Percentiles rank a stretch among this genome's conserved stretches.
These are phyloP conservation scores for Pyrenula aspistea DNA, from an alignment of 495 filamentous ascomycete genomes.

Conservation along the genomic window DNA sequence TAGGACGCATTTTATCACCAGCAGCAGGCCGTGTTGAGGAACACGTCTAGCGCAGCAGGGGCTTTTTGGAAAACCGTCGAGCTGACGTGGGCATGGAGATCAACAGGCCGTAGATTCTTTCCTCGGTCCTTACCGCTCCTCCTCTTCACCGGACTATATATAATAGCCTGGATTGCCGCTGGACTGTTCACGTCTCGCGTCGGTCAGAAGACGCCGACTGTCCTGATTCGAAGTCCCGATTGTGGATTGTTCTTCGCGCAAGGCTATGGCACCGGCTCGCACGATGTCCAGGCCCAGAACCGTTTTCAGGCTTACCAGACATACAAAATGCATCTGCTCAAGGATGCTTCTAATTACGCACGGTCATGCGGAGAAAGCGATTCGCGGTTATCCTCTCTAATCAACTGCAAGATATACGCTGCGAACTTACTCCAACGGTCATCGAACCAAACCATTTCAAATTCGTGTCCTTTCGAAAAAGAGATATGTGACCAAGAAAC, in stretches of 20 bases:
- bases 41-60: conserved; percentile 13
- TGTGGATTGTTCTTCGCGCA: conserved; percentile 3
- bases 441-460: conserved; percentile 5
- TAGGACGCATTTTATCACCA: conserved; percentile 19
- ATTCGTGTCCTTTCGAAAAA: conserved; percentile 15
- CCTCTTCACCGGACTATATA: conserved; percentile 15
- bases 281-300: background rate
- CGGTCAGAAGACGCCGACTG: conserved; percentile 15
- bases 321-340: conserved; percentile 1
- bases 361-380: conserved; percentile 14
- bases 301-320: background rate
- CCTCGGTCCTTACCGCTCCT: conserved; percentile 16
- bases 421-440: conserved; percentile 10
- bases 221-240: conserved; percentile 11
- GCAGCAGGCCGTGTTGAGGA: conserved; percentile 24
- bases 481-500: conserved; percentile 6
- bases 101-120: conserved; percentile 9
- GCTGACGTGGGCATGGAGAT: conserved; percentile 18
- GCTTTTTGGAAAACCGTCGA: conserved; percentile 13
- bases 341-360: conserved; percentile 15
- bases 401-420: conserved; percentile 11
- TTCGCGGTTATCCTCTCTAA: background rate
- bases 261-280: conserved; percentile 6
- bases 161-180: conserved; percentile 13
- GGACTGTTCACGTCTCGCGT: conserved; percentile 18